Evolutionary conservation across 2,329 filamentous ascomycete species (phyloP).

Genomic region (Clonostachys sp.): DNA sequence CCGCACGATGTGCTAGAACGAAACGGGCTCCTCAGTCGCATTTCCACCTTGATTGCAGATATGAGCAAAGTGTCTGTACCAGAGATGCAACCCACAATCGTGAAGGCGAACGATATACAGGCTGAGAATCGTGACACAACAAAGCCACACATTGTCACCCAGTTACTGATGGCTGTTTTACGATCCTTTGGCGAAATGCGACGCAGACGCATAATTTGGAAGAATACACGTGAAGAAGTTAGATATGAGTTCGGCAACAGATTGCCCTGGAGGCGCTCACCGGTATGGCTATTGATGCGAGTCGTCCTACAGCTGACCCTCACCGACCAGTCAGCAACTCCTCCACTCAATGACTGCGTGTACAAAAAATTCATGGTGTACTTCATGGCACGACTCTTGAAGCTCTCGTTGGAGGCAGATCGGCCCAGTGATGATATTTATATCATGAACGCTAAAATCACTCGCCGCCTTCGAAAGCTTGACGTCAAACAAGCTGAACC

Average conservation of each 20-base stretch:
- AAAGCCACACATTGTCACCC: conserved; percentile 43
- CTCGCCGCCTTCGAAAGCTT: conserved; percentile 35
- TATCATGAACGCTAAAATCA: conserved; percentile 38
- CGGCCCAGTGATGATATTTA: conserved; percentile 16
- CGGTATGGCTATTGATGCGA: conserved; percentile 48
- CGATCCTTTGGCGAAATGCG: conserved; percentile 23
- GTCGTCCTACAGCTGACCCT: conserved; percentile 34
- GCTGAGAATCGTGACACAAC: conserved; percentile 41
- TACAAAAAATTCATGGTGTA: conserved; percentile 50
- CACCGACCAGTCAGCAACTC: background rate
- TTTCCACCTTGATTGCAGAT: conserved; percentile 12
- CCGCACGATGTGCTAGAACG: conserved; percentile 4
- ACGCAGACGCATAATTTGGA: conserved; percentile 25
- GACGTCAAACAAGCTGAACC: background rate
- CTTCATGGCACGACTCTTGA: conserved; percentile 30
- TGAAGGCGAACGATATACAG: conserved; percentile 26
- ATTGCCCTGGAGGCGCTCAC: conserved; percentile 31
- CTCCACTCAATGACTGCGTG: conserved; percentile 1
- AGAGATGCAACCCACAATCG: conserved; percentile 10
- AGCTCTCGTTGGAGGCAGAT: conserved; percentile 3
- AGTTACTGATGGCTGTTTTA: conserved; percentile 34
- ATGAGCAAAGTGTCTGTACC: conserved; percentile 16
- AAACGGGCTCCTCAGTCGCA: conserved; percentile 5
- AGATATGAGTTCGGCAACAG: conserved; percentile 21
- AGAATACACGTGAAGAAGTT: conserved; percentile 51